Evolutionary conservation across 805 yeast genomes (phyloP), one percentile per base, ranked within the genome.

Genomic region (Metschnikowia cubensis): DNA sequence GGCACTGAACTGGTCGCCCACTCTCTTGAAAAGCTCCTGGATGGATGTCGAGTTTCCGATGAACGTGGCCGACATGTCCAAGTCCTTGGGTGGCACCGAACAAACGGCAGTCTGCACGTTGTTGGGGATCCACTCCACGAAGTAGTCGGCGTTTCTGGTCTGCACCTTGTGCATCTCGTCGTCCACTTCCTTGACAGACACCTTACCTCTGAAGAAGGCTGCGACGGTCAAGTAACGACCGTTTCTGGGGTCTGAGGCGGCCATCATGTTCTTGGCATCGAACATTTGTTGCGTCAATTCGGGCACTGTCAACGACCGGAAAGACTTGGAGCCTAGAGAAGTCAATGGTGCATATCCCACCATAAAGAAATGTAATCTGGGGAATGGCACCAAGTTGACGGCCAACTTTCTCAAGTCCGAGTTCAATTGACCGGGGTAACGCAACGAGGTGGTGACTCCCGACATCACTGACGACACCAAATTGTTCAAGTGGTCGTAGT

Each of bases 61-160:
- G 65, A 89, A 89, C 11, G 97, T 90, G 41, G 96, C 97, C 51
- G 96, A 75, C 88, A 87, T 88, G 64, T 87, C 91, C 61, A 85
- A 76, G 62, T 79, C 92, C 69, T 79, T 81, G 60, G 96, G 96
- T 35, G 97, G 87, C 53, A 89, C 94, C 20, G 91, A 83, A 73
- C 97, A 90, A 50, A 90, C 89, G 44, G 97, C 90, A 35, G 96
- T 86, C 76, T 90, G 96, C 58, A 90, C 95, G 65, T 90, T 90
- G 71, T 88, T 88, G 62, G 97, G 96, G 72, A 90, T 90, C 96
- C 96, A 90, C 70, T 89, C 96, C 48, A 90, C 97, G 63, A 90
- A 90, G 69, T 86, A 84, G 52, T 84, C 82, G 21, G 89, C 77
- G 71, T 89, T 86, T 72, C 86, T 84, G 54, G 85, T 81, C 74